Conservation (phyloP, 2,329 filamentous ascomycete genomes). For the Alternaria metachromatica region DNA sequence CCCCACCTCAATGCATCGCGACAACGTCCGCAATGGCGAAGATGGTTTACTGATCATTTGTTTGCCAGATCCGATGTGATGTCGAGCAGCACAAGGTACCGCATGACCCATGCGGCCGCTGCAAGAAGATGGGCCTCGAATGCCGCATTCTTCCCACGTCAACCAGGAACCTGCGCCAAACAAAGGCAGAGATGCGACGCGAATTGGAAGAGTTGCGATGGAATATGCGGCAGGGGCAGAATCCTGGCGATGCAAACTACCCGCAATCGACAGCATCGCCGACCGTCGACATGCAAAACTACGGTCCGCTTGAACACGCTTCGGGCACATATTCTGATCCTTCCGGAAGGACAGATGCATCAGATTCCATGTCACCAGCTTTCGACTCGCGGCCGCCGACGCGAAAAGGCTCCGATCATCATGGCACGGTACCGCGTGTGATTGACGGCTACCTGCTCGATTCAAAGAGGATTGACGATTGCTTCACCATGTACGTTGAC, state of each 20-base stretch:
- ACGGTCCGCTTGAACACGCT: slow-evolving; percentile 32
- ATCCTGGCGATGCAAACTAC: slow-evolving; percentile 35
- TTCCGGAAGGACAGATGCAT: slow-evolving; percentile 35
- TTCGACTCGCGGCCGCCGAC: slow-evolving; percentile 34
- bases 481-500: slow-evolving; percentile 41
- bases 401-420: slow-evolving; percentile 28
- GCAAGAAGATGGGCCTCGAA: slow-evolving; percentile 46
- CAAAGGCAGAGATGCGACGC: slow-evolving; percentile 48
- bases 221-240: slow-evolving; percentile 41
- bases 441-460: slow-evolving; percentile 45
- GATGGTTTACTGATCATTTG: slow-evolving; percentile 23
- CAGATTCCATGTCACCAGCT: slow-evolving; percentile 40
- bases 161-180: slow-evolving; percentile 46
- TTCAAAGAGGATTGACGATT: slow-evolving; percentile 43
- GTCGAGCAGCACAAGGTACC: slow-evolving; percentile 48
- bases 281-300: slow-evolving; percentile 34
- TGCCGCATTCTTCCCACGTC: slow-evolving; percentile 47
- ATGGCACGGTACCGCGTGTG: slow-evolving; percentile 32
- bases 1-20: slow-evolving; percentile 3
- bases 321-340: slow-evolving; percentile 39
- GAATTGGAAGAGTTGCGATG: slow-evolving; percentile 46
- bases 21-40: slow-evolving; percentile 1
- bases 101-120: slow-evolving; percentile 45
- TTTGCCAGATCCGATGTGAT: slow-evolving; percentile 46
- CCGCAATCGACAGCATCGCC: slow-evolving; percentile 37